Conservation (phyloP, 371 early-diverging fungal species). For the Mucor velutinosus region DNA sequence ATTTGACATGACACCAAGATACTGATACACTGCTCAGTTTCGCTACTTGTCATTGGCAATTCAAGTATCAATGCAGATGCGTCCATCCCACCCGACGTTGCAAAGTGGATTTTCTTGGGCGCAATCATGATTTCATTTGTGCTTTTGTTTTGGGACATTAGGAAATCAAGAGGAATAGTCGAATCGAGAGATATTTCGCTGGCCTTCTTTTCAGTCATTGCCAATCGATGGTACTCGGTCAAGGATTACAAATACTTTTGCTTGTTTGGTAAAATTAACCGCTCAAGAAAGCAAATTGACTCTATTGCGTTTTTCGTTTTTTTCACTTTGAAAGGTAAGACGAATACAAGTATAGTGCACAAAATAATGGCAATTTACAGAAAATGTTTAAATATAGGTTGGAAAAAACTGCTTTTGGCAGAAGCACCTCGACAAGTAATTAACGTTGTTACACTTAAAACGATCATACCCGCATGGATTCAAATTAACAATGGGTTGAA, state of each 20-base stretch:
- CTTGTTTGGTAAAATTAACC: conserved; percentile 78
- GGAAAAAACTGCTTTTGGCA: conserved; percentile 87
- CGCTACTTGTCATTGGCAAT: conserved; percentile 41
- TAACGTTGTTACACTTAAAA: conserved; percentile 40
- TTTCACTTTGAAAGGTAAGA: conserved; percentile 78
- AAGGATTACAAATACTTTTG: conserved; percentile 81
- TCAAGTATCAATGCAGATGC: conserved; percentile 62
- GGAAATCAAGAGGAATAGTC: conserved; percentile 70
- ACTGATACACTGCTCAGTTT: not conserved
- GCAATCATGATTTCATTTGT: conserved; percentile 74
- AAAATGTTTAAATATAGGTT: conserved; percentile 50
- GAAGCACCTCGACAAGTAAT: conserved; percentile 87
- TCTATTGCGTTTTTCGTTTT: conserved; percentile 85
- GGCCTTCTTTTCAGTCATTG: conserved; percentile 77
- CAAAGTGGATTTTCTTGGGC: conserved; percentile 70
- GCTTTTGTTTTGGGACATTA: conserved; percentile 77
- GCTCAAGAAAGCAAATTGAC: conserved; percentile 68
- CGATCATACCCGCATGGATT: conserved; percentile 41
- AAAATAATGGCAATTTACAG: not conserved
- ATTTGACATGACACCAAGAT: not conserved
- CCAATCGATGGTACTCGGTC: conserved; percentile 69
- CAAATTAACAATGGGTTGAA: conserved; percentile 26
- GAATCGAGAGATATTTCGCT: conserved; percentile 76
- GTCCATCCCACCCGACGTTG: conserved; percentile 39
- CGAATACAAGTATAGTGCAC: conserved; percentile 32